Base-by-base conservation (phyloP, 495 filamentous ascomycete genomes). In the Neurospora sp. region DNA sequence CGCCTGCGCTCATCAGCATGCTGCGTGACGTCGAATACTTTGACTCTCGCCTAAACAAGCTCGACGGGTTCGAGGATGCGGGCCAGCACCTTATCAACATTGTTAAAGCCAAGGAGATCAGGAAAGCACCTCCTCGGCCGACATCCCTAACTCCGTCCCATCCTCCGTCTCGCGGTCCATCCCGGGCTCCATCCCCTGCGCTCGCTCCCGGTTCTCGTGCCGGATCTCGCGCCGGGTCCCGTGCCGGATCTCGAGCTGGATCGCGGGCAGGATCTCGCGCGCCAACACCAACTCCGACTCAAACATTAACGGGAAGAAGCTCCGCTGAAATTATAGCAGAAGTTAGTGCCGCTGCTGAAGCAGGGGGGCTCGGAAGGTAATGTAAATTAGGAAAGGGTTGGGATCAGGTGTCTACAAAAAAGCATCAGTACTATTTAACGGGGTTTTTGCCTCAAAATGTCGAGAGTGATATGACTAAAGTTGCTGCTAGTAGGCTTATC, bases 1-100 rank as follows among this genome's bases (percentile, higher is more conserved):
- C 73, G 44, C 48, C n/a, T 69, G 20, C 11, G 27, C 27, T 20
- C 11, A 38, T 61, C 74, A 97, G 94, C 76, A 91, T 99, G 86
- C 84, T 92, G 69, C 87, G 87, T 61, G 96, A 99, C 77, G 89
- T 92, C 48, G 88, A 94, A 72, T 88, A 88, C 76, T 94, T 99
- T 81, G 89, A 91, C 66, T 81, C 86, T 3, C 89, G 88, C 69
- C 85, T 98, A 20, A 85, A 89, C 78, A 93, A 92, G 78, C 88
- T 98, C 59, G 91, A 97, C 70, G 95, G 94, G 1, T 91, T 93
- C 41, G 90, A 87, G 38, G 89, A 92, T 73, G 83, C 92, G 0
- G 91, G 90, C 12, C 87, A 90, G 42, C 85, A 88, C 73, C 83
- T 98, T 7, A 79, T 92, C 10, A 86, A 88, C 40, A 83, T 96